Percentiles rank a stretch among this genome's conserved stretches.
These are phyloP conservation scores for Sporisorium iseilematis-ciliati DNA, from an alignment of 1,284 basidiomycete species.

Conservation along the genomic window DNA sequence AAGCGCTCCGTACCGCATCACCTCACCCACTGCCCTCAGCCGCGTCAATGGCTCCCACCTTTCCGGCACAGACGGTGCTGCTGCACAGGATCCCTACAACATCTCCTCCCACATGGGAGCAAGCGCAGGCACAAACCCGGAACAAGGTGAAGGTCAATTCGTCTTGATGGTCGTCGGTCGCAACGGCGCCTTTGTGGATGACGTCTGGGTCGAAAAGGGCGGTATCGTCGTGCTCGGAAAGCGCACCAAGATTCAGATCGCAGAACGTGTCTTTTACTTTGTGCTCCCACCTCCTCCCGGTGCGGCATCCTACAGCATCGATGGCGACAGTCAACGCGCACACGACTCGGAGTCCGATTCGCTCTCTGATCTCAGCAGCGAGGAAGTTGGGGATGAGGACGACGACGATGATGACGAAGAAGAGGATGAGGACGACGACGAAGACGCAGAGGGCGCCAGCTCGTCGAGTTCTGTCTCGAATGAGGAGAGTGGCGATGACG, in stretches of 20 bases:
- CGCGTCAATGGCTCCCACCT: constrained; percentile 43
- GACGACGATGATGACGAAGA: constrained; percentile 21
- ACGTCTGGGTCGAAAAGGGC: constrained; percentile 90
- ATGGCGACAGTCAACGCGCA: constrained; percentile 30
- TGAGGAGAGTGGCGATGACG: constrained; percentile 28
- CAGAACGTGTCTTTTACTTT: constrained; percentile 96
- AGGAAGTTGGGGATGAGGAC: constrained; percentile 30
- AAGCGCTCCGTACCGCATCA: constrained; percentile 37
- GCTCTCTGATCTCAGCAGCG: constrained; percentile 55
- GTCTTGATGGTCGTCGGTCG: constrained; percentile 89
- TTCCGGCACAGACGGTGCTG: constrained; percentile 15
- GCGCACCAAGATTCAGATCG: constrained; percentile 96
- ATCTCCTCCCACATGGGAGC: constrained; percentile 23
- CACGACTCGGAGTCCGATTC: constrained; percentile 50
- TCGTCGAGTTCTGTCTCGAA: constrained; percentile 30
- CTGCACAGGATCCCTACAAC: constrained; percentile 34
- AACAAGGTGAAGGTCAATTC: constrained; percentile 78
- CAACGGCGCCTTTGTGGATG: constrained; percentile 98
- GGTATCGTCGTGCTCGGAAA: constrained; percentile 76
- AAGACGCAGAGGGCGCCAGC: constrained; percentile 12
- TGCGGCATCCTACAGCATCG: constrained; percentile 31
- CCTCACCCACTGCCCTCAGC: constrained; percentile 45
- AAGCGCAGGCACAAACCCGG: constrained; percentile 22
- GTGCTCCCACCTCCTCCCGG: constrained; percentile 77
- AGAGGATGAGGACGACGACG: constrained; percentile 16